Evolutionary conservation across 345 rosid species (phyloP).

Genomic region (Viola odorata): DNA sequence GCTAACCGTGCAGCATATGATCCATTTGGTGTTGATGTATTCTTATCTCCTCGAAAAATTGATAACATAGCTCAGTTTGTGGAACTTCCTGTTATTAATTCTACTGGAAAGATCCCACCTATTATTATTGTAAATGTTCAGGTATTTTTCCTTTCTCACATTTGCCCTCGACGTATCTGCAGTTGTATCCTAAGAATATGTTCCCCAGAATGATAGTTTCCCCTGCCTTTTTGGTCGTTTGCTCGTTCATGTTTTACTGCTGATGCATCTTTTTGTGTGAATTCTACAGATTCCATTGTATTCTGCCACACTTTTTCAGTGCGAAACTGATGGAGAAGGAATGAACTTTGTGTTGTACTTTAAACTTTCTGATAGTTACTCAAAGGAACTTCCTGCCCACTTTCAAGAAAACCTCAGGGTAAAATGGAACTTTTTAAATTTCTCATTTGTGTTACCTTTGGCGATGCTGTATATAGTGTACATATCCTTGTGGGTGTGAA

Average conservation of each 20-base stretch:
- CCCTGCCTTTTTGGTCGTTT: not conserved
- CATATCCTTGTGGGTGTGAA: not conserved
- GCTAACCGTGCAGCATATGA: slow-evolving; percentile 71
- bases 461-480: not conserved
- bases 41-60: slow-evolving; percentile 63
- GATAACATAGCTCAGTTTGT: slow-evolving; percentile 78
- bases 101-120: slow-evolving; percentile 58
- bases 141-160: slow-evolving; percentile 36
- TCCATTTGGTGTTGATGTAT: slow-evolving; percentile 94
- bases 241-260: not conserved
- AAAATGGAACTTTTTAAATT: slow-evolving; percentile 9
- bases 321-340: slow-evolving; percentile 85
- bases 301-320: slow-evolving; percentile 69
- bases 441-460: not conserved
- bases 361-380: slow-evolving; percentile 59
- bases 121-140: slow-evolving; percentile 91
- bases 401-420: slow-evolving; percentile 63
- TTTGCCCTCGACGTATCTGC: not conserved
- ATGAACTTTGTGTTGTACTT: slow-evolving; percentile 68
- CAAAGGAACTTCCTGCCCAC: slow-evolving; percentile 52
- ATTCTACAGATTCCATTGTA: slow-evolving; percentile 74
- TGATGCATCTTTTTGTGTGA: not conserved
- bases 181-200: not conserved
- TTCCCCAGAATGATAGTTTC: not conserved
- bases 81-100: slow-evolving; percentile 59